Evolutionary conservation across 1,284 basidiomycete genomes (phyloP), one percentile per base, ranked within the genome.

Genomic region (Paramarasmius palmivorus): DNA sequence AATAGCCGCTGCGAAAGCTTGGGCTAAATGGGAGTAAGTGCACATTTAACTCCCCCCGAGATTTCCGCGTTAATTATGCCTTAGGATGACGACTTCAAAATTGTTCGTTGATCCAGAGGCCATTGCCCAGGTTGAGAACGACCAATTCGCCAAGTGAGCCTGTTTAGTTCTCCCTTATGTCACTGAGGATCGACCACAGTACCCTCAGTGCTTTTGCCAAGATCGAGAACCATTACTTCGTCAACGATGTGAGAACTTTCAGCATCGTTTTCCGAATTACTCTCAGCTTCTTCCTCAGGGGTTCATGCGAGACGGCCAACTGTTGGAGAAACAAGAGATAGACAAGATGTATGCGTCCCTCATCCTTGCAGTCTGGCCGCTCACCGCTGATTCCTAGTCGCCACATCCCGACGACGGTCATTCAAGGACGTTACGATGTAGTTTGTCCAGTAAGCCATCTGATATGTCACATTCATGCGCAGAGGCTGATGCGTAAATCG

Each of bases 201-300:
- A 38, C 41, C 40, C 38, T 49, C 59, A 93, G 90, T 63, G 89
- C 92, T 2, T 95, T 95, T 68, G 92, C 94, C 4, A 75, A 87
- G 42, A 95, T 97, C 57, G 95, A 97, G 73, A 92, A 93, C 63
- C 94, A 97, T 66, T 98, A 91, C 70, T 96, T 97, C 65, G 75
- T 93, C 49, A 91, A 93, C 63, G 79, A 81, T 40, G 86, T 87
- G 54, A 48, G 76, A 44, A 9, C 15, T 6, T 26, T 25, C n/a
- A 23, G 3, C 22, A 40, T 54, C 34, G 44, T 52, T 25, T 41
- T 41, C 46, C 34, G 38, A 32, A 3, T 29, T 34, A 5, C 23
- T 15, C 23, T 19, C 51, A 38, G 35, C 9, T 46, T 26, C 29
- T 25, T 5, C 39, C 8, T 14, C 19, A 84, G 79, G 95, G 93